Evolutionary conservation across 106 monocot species (phyloP).

Genomic region (Ottelia alismoides): DNA sequence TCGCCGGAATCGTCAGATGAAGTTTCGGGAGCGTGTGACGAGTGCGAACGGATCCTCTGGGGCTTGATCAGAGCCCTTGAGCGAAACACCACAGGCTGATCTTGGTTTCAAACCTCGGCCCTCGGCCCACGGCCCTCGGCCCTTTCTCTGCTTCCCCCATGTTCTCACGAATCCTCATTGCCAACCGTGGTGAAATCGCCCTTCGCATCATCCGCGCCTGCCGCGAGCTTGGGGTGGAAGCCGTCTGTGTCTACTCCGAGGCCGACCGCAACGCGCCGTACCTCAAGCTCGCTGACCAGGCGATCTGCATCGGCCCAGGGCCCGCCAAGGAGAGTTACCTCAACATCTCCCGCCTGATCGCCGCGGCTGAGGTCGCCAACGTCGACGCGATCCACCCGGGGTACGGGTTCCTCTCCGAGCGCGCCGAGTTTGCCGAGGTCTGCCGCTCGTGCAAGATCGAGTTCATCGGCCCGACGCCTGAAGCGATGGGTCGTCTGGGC

Average conservation of each 20-base stretch:
- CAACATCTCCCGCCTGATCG: neutral
- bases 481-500: neutral
- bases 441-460: neutral
- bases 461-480: constrained; percentile 2
- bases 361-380: neutral
- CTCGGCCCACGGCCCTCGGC: no score
- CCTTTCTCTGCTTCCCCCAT: no score
- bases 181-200: neutral
- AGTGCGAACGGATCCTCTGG: no score
- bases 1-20: no score
- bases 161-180: neutral
- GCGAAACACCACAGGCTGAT: no score
- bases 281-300: neutral
- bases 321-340: neutral
- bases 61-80: no score
- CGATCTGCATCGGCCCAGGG: neutral
- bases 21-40: no score
- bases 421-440: neutral
- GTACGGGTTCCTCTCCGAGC: neutral
- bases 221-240: neutral
- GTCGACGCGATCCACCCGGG: neutral
- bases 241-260: neutral
- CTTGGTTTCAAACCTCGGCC: no score
- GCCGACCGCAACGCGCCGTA: neutral
- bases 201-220: no score